Base-by-base conservation (phyloP, 1,139 yeast genomes). In the Pichia sp. region DNA sequence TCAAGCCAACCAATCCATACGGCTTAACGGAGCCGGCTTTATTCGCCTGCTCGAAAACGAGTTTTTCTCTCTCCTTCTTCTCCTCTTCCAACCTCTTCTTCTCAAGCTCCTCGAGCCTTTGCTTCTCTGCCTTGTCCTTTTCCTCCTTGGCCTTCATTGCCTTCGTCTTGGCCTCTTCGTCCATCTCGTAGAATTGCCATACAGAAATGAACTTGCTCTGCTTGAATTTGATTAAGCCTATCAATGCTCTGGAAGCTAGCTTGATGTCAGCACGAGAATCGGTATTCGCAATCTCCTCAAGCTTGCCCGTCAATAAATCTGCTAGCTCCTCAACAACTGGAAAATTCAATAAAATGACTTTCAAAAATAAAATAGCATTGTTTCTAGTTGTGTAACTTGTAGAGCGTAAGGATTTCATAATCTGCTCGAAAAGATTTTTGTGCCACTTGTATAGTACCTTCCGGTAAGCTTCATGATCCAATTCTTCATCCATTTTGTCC, bases 231-330 rank as follows among this genome's bases (percentile, higher is more conserved):
- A 90, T 70, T 61, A 85, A 87, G 0, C 95, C 96, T 54, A 83
- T 73, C 55, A 91, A 74, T 1, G 97, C 95, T 63, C 81, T 83
- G 0, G 92, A 84, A 1, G 96, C 85, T 42, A 91, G 74, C 63
- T 84, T 87, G 65, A 92, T 77, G 69, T 92, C 98, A 55, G 88
- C 95, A 58, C 97, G 79, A 4, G 73, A 67, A 63, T 92, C 98
- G 1, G 70, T 67, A 2, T 66, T 61, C 10, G 81, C 69, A 41
- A 88, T 79, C 1, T 68, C 63, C 45, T 79, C 76, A 50, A 91
- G 73, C 6, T 77, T 72, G 20, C 71, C 73, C 5, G 78, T 71
- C 8, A 89, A 68, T 10, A 67, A 60, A 57, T 81, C 83, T 48
- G 93, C 85, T 55, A 88, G 95, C 44, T 80, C 83, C 53, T 83